Base-by-base conservation (phyloP, 192 early-diverging fungal genomes). In the Entomortierella beljakovae region DNA sequence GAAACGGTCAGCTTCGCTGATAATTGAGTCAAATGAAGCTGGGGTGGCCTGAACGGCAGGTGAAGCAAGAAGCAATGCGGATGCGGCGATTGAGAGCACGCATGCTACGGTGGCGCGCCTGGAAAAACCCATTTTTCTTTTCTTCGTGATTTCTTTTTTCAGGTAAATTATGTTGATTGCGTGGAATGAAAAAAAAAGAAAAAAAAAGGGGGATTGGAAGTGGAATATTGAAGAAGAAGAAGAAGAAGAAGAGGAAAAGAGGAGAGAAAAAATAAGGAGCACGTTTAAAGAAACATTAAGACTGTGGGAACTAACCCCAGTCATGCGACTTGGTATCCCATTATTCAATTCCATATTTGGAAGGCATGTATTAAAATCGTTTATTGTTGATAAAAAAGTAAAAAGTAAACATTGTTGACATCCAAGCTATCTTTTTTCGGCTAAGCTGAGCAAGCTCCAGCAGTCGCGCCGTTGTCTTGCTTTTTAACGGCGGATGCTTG, bases 71-170 rank as follows among this genome's bases (percentile, higher is more conserved):
- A 77, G 74, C 55, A 77, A 48, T 34, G 66, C 61, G 0, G 74
- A 64, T 42, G 74, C 64, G 28, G 74, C 74, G 28, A 77, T 65
- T 66, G 74, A 77, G 42, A 77, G 66, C 60, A 77, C 48, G 66
- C 74, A 68, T 9, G 74, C 60, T 34, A 77, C 56, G n/a, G 74
- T 48, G 34, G 69, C 33, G 61, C 60, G 53, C 65, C 64, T 77
- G 48, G 74, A 69, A 31, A 77, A 46, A 66, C 63, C 71, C 71
- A 74, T 74, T 7, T 32, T 56, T 34, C 0, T 15, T 10, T 5
- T 34, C 1, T 33, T 9, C 8, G 16, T 7, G 38, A 10, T 25
- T 20, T 61, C 31, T 23, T 26, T 26, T 8, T 26, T 6, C 8
- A 22, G 52, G n/a, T 9, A 9, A 43, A n/a, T n/a, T n/a, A n/a